Evolutionary conservation across 2,329 filamentous ascomycete species (phyloP).

Genomic region (Botrytis cinerea): DNA sequence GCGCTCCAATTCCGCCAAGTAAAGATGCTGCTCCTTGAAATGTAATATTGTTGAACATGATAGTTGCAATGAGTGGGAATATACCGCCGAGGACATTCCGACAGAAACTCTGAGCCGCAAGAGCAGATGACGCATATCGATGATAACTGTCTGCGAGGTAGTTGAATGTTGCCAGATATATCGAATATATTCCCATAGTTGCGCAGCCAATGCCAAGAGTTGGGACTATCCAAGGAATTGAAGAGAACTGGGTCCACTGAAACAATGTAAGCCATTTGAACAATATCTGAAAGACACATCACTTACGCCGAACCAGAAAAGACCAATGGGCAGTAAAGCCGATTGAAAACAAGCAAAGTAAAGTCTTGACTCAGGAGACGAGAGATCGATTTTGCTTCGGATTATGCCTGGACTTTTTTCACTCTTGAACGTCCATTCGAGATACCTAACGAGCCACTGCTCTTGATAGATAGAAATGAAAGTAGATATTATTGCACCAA

Average conservation of each 20-base stretch:
- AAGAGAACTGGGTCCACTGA: conserved; percentile 65
- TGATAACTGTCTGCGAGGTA: conserved; percentile 90
- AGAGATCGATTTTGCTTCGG: conserved; percentile 39
- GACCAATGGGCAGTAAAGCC: conserved; percentile 72
- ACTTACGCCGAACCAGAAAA: conserved; percentile 58
- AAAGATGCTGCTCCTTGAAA: conserved; percentile 71
- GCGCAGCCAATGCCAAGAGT: conserved; percentile 69
- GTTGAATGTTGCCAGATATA: conserved; percentile 90
- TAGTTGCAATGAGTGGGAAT: conserved; percentile 75
- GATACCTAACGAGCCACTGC: conserved; percentile 55
- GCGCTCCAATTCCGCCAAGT: conserved; percentile 66
- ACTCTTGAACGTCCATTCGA: conserved; percentile 38
- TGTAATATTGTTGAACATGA: conserved; percentile 73
- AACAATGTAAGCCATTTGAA: conserved; percentile 42
- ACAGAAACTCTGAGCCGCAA: conserved; percentile 85
- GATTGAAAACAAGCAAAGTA: conserved; percentile 82
- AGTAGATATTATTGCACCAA: conserved; percentile 67
- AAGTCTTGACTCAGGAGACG: conserved; percentile 71
- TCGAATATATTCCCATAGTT: conserved; percentile 81
- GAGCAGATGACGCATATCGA: conserved; percentile 77
- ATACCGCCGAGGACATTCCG: conserved; percentile 79
- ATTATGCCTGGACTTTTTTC: conserved; percentile 28
- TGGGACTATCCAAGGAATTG: conserved; percentile 72
- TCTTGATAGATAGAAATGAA: conserved; percentile 73
- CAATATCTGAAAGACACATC: background rate